phyloP scores from a whole-genome alignment of 2,329 filamentous ascomycete genomes.

The Exophiala oligosperma region DNA sequence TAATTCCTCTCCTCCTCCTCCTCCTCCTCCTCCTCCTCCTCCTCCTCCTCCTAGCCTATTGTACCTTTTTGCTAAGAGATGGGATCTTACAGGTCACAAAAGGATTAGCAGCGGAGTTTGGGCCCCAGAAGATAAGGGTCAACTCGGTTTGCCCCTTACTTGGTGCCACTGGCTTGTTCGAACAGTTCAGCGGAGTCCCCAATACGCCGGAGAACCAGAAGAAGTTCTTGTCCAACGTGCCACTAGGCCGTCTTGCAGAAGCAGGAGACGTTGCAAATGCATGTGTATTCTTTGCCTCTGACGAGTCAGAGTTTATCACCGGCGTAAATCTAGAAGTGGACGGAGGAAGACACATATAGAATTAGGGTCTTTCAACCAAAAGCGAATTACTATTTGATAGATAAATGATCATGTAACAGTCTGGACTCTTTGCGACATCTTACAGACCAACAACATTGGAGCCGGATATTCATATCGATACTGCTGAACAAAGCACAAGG shows the following conservation, averaged over 20 bases:
- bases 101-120: conserved; percentile 72
- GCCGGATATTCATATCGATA: no score
- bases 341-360: conserved; percentile 24
- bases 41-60: no score
- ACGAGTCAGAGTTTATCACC: conserved; percentile 69
- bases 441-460: no score
- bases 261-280: conserved; percentile 68
- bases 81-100: conserved; percentile 44
- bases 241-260: conserved; percentile 44
- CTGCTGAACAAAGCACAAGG: no score
- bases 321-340: conserved; percentile 29
- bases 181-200: conserved; percentile 43
- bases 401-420: no score
- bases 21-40: no score
- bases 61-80: no score
- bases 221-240: conserved; percentile 45
- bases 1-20: no score
- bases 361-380: no score
- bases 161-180: conserved; percentile 60
- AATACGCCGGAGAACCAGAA: conserved; percentile 47
- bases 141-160: conserved; percentile 71
- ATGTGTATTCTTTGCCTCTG: conserved; percentile 67
- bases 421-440: no score
- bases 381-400: no score
- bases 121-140: conserved; percentile 69